Percentiles rank a stretch among this genome's conserved stretches.
Conservation (phyloP, 495 filamentous ascomycete genomes). For the Bombardia bombarda region DNA sequence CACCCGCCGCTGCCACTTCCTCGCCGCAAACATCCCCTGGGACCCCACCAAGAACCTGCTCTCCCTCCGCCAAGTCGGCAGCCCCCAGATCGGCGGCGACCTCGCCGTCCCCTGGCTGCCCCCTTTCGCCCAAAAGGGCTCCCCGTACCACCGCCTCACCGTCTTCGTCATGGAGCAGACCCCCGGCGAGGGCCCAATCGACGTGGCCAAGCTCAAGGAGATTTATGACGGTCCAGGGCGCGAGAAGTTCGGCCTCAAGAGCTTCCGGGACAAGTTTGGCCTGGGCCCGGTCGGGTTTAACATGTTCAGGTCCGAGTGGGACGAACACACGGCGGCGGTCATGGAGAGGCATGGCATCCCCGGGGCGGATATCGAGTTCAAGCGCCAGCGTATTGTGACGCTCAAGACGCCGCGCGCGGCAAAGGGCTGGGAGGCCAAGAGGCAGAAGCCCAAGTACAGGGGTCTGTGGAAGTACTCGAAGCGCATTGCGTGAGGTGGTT, state of each 20-base stretch:
- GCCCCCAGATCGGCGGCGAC: conserved; percentile 29
- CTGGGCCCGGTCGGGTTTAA: conserved; percentile 71
- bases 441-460: conserved; percentile 46
- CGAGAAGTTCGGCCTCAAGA: conserved; percentile 63
- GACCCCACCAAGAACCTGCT: conserved; percentile 39
- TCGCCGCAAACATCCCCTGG: conserved; percentile 58
- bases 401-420: conserved; percentile 44
- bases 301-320: conserved; percentile 85
- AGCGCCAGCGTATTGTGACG: conserved; percentile 52
- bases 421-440: conserved; percentile 50
- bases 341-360: conserved; percentile 72
- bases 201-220: conserved; percentile 51
- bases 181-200: conserved; percentile 48
- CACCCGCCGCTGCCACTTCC: conserved; percentile 71
- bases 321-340: conserved; percentile 73
- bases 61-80: conserved; percentile 34
- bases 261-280: conserved; percentile 58
- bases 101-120: conserved; percentile 75
- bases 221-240: conserved; percentile 35
- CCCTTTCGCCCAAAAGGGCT: conserved; percentile 79
- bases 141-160: conserved; percentile 80
- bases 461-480: conserved; percentile 46
- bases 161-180: conserved; percentile 80
- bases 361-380: conserved; percentile 77
- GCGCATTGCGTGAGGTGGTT: conserved; percentile 21